Conservation (phyloP, 2,329 filamentous ascomycete genomes). For the Sphaerulina vaccinii region DNA sequence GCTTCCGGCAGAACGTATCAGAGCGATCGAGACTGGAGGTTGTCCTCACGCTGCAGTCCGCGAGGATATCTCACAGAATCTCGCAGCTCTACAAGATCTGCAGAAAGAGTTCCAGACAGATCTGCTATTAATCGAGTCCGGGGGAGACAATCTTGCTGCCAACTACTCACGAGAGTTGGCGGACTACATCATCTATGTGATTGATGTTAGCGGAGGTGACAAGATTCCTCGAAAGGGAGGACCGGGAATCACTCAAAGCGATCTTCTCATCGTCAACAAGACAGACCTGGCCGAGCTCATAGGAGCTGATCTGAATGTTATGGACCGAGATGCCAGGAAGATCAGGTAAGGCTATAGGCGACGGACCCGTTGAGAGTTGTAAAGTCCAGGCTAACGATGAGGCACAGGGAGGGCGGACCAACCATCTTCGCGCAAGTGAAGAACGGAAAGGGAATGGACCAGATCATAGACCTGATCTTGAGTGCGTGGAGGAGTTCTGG, state of each 20-base stretch:
- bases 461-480: constrained; percentile 83
- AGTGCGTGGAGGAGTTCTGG: constrained; percentile 93
- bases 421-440: constrained; percentile 98
- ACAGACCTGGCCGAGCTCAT: constrained; percentile 88
- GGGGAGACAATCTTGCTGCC: constrained; percentile 93
- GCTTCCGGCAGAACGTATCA: constrained; percentile 78
- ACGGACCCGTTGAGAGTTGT: neutral
- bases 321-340: constrained; percentile 91
- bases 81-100: constrained; percentile 85
- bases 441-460: constrained; percentile 76
- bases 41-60: constrained; percentile 96
- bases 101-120: constrained; percentile 78
- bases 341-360: constrained; percentile 54
- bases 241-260: constrained; percentile 94
- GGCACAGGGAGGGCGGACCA: constrained; percentile 75
- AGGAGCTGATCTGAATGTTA: constrained; percentile 84
- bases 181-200: constrained; percentile 98
- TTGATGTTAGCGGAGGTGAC: constrained; percentile 93
- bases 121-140: constrained; percentile 88
- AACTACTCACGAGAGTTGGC: constrained; percentile 95
- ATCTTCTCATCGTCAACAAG: constrained; percentile 94
- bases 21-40: constrained; percentile 94
- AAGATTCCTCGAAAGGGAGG: constrained; percentile 96
- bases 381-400: neutral
- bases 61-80: constrained; percentile 92